These are phyloP conservation scores for Cyberlindnera mississippiensis DNA, from an alignment of 805 yeast genomes.

Conservation along the genomic window DNA sequence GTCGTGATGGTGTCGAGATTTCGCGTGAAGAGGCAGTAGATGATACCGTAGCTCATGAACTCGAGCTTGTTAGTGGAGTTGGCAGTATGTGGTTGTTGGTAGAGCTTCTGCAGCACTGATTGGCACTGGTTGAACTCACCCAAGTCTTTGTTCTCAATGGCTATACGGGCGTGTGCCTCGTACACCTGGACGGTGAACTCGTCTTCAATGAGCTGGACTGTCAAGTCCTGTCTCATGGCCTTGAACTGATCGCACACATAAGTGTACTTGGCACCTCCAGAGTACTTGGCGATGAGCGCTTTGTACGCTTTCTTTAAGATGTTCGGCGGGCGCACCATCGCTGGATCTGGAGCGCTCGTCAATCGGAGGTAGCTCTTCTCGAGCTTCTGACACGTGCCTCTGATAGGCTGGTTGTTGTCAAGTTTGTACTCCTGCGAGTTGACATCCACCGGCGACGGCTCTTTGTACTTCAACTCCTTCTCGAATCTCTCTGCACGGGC, in stretches of 20 bases:
- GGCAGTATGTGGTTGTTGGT: slow-evolving; percentile 38
- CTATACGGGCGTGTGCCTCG: slow-evolving; percentile 83
- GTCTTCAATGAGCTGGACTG: slow-evolving; percentile 83
- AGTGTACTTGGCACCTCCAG: slow-evolving; percentile 51
- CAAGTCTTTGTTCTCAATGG: slow-evolving; percentile 75
- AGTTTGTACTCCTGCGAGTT: slow-evolving; percentile 29
- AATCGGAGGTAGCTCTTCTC: slow-evolving; percentile 81
- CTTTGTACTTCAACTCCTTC: slow-evolving; percentile 16
- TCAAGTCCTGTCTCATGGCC: slow-evolving; percentile 87
- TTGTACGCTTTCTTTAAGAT: slow-evolving; percentile 57
- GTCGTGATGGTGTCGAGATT: slow-evolving; percentile 39
- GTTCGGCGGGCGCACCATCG: slow-evolving; percentile 67
- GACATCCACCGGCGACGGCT: slow-evolving; percentile 22
- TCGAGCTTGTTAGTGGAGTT: slow-evolving; percentile 47
- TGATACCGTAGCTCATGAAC: slow-evolving; percentile 65
- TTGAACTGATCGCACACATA: slow-evolving; percentile 88
- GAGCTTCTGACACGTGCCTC: slow-evolving; percentile 62
- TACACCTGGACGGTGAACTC: slow-evolving; percentile 76
- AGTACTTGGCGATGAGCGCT: slow-evolving; percentile 49
- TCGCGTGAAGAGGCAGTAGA: slow-evolving; percentile 72
- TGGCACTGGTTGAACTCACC: slow-evolving; percentile 97
- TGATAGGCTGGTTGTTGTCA: slow-evolving; percentile 35
- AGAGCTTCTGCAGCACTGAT: slow-evolving; percentile 67
- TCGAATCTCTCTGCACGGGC: slow-evolving; percentile 36
- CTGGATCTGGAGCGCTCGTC: slow-evolving; percentile 90